phyloP scores from a whole-genome alignment of 1,284 basidiomycete species.

The Malassezia pachydermatis region DNA sequence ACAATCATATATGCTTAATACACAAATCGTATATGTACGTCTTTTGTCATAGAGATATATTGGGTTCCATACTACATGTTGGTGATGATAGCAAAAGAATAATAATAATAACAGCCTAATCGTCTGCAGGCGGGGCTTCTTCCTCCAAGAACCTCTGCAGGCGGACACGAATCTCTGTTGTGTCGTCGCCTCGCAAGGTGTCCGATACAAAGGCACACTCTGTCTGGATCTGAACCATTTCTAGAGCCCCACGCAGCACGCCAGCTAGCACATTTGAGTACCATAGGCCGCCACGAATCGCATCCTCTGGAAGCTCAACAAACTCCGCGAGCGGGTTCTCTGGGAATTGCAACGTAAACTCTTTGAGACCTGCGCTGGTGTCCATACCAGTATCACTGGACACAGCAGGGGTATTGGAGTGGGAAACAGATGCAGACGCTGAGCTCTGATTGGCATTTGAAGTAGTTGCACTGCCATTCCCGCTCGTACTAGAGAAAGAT shows the following conservation, averaged over 20 bases:
- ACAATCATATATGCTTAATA: background rate
- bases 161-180: conserved; percentile 81
- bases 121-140: conserved; percentile 54
- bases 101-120: too few relatives aligned
- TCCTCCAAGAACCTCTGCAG: conserved; percentile 87
- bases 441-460: background rate
- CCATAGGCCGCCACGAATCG: conserved; percentile 63
- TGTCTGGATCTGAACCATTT: conserved; percentile 99
- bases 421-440: background rate
- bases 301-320: conserved; percentile 89
- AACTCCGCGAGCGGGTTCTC: conserved; percentile 97
- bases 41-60: too few relatives aligned
- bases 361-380: conserved; percentile 31
- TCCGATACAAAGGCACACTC: conserved; percentile 82
- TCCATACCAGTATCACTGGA: background rate
- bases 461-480: background rate
- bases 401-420: background rate
- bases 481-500: conserved; percentile 53
- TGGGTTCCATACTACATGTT: too few relatives aligned
- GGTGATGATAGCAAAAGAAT: too few relatives aligned
- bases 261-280: conserved; percentile 93
- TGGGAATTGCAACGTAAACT: conserved; percentile 75
- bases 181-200: conserved; percentile 79
- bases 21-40: too few relatives aligned
- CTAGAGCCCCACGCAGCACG: conserved; percentile 79